Percentiles rank a stretch among this genome's conserved stretches.
These are phyloP conservation scores for Boletus subluridellus DNA, from an alignment of 1,284 basidiomycete genomes.

Conservation along the genomic window DNA sequence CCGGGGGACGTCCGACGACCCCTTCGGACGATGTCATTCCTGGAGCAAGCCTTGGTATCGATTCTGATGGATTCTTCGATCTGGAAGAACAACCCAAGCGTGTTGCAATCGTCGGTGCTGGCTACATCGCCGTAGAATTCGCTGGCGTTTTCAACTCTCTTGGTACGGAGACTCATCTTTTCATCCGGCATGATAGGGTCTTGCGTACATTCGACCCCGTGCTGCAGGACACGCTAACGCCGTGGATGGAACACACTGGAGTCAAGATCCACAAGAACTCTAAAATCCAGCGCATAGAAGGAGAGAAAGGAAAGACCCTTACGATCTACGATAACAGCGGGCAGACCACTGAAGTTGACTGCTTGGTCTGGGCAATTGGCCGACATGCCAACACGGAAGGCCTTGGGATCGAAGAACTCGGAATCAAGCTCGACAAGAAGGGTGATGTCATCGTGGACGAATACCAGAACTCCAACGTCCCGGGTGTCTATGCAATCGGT, in stretches of 20 bases:
- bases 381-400: slow-evolving; percentile 77
- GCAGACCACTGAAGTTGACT: slow-evolving; percentile 81
- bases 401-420: slow-evolving; percentile 76
- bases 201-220: slow-evolving; percentile 91
- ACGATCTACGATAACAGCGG: slow-evolving; percentile 71
- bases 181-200: slow-evolving; percentile 88
- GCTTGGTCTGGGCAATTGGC: slow-evolving; percentile 93
- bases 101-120: slow-evolving; percentile 92
- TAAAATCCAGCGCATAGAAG: slow-evolving; percentile 75
- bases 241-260: slow-evolving; percentile 93
- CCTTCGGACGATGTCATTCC: slow-evolving; percentile 83
- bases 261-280: slow-evolving; percentile 82
- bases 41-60: slow-evolving; percentile 86
- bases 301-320: slow-evolving; percentile 62
- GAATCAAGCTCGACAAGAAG: slow-evolving; percentile 72
- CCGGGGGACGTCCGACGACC: slow-evolving; percentile 81
- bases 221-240: slow-evolving; percentile 82
- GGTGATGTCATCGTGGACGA: slow-evolving; percentile 89
- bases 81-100: slow-evolving; percentile 88
- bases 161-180: slow-evolving; percentile 85
- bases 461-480: slow-evolving; percentile 80
- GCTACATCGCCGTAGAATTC: slow-evolving; percentile 96
- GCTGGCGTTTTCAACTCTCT: slow-evolving; percentile 86
- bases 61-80: slow-evolving; percentile 96
- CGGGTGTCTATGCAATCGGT: slow-evolving; percentile 79